These are phyloP conservation scores for Tetrapisispora nanseiensis DNA, from an alignment of 805 yeast species.

Conservation along the genomic window DNA sequence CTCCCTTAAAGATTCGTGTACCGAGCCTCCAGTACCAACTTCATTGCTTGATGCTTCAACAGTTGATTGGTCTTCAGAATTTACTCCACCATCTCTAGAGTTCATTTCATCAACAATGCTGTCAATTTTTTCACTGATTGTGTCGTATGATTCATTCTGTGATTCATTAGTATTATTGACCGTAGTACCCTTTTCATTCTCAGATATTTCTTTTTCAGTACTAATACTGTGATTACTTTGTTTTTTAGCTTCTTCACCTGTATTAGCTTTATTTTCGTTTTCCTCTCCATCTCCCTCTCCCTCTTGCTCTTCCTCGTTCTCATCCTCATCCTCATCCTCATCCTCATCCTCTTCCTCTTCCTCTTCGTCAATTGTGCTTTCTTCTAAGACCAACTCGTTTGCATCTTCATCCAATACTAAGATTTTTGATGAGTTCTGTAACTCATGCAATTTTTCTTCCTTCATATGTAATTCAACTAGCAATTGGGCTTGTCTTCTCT, in stretches of 20 bases:
- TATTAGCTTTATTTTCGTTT: neutral
- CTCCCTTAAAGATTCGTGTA: neutral
- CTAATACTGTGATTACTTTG: neutral
- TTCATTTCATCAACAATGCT: conserved; percentile 1
- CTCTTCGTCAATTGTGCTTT: neutral
- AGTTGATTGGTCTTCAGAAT: neutral
- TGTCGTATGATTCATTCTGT: neutral
- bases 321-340: neutral
- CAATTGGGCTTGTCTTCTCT: conserved; percentile 17
- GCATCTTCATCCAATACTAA: conserved; percentile 2
- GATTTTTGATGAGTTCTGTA: conserved; percentile 17
- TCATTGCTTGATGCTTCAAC: conserved; percentile 1
- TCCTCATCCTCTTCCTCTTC: neutral
- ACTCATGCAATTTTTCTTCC: conserved; percentile 16
- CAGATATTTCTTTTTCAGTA: neutral
- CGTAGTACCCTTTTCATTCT: neutral
- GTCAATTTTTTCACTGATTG: neutral
- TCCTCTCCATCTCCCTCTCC: neutral
- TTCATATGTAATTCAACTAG: conserved; percentile 15
- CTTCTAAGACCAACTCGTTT: conserved; percentile 2
- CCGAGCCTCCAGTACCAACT: neutral
- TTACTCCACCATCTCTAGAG: neutral
- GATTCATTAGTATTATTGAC: neutral
- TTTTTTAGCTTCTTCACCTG: neutral
- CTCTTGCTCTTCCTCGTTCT: neutral